phyloP scores from a whole-genome alignment of 2,329 filamentous ascomycete species.

The Phoma sp. region DNA sequence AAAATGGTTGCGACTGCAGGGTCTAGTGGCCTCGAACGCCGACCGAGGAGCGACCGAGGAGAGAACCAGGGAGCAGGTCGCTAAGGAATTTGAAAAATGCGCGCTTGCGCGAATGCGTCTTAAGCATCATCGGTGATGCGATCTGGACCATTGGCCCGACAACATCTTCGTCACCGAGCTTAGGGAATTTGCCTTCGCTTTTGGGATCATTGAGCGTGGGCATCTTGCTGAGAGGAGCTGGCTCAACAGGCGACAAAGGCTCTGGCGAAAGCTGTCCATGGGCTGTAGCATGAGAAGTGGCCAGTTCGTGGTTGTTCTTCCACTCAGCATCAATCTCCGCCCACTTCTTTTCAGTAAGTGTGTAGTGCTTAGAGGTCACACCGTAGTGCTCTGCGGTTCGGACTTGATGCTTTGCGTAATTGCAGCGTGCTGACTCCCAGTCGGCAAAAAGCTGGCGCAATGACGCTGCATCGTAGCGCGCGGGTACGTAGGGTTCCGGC shows the following conservation, averaged over 20 bases:
- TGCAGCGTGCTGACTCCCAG: constrained; percentile 83
- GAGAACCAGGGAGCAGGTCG: constrained; percentile 47
- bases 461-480: constrained; percentile 64
- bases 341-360: constrained; percentile 89
- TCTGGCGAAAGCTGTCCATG: constrained; percentile 40
- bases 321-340: constrained; percentile 77
- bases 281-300: constrained; percentile 57
- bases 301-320: constrained; percentile 72
- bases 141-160: constrained; percentile 83
- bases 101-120: constrained; percentile 47
- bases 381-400: constrained; percentile 92
- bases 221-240: constrained; percentile 67
- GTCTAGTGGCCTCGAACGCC: constrained; percentile 36
- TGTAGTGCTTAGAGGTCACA: constrained; percentile 86
- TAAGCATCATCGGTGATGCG: constrained; percentile 47
- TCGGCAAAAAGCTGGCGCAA: constrained; percentile 74
- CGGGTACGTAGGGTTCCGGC: constrained; percentile 79
- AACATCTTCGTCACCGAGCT: constrained; percentile 88
- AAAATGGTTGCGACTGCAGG: constrained; percentile 9
- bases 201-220: constrained; percentile 72
- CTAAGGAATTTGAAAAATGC: constrained; percentile 49
- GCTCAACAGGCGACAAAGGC: constrained; percentile 55
- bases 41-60: constrained; percentile 42
- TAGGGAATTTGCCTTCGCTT: constrained; percentile 82
- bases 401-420: constrained; percentile 88